Conservation (phyloP, 805 yeast species). For the Isabelozyma heimii region DNA sequence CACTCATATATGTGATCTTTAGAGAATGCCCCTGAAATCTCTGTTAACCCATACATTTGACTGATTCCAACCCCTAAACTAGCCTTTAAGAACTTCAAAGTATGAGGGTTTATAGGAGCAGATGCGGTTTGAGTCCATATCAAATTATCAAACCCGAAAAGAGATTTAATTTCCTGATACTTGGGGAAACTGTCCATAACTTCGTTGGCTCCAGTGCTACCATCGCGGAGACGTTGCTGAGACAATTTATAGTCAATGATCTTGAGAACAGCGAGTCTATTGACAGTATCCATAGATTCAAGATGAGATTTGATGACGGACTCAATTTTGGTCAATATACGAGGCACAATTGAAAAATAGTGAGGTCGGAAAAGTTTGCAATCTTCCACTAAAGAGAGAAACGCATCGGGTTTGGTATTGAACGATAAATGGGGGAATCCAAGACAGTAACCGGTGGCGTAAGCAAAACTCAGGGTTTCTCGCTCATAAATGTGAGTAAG, state of each 20-base stretch:
- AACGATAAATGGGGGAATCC: slow-evolving; percentile 26
- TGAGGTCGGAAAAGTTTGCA: slow-evolving; percentile 25
- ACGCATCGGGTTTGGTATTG: slow-evolving; percentile 12
- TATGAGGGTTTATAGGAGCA: slow-evolving; percentile 22
- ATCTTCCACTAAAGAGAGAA: slow-evolving; percentile 28
- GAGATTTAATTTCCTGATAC: slow-evolving; percentile 27
- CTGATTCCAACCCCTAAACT: slow-evolving; percentile 22
- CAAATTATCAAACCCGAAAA: slow-evolving; percentile 28
- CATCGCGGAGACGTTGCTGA: slow-evolving; percentile 34
- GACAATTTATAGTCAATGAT: slow-evolving; percentile 17
- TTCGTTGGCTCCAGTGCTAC: slow-evolving; percentile 19
- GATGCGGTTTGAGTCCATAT: slow-evolving; percentile 29
- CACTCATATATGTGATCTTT: slow-evolving; percentile 14
- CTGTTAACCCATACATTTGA: slow-evolving; percentile 38
- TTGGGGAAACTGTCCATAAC: slow-evolving; percentile 13
- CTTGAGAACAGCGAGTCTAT: slow-evolving; percentile 10
- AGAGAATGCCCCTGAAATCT: slow-evolving; percentile 21
- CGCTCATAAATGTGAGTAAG: slow-evolving; percentile 39
- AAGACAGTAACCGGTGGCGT: slow-evolving; percentile 23
- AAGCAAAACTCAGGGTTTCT: slow-evolving; percentile 17
- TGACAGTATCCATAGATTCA: slow-evolving; percentile 3
- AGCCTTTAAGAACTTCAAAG: slow-evolving; percentile 23
- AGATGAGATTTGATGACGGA: slow-evolving; percentile 15
- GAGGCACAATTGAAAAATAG: slow-evolving; percentile 28
- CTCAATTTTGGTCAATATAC: slow-evolving; percentile 38